Percentiles rank a stretch among this genome's conserved stretches.
Evolutionary conservation across 495 filamentous ascomycete species (phyloP).

Genomic region (Aspergillus panamensis): DNA sequence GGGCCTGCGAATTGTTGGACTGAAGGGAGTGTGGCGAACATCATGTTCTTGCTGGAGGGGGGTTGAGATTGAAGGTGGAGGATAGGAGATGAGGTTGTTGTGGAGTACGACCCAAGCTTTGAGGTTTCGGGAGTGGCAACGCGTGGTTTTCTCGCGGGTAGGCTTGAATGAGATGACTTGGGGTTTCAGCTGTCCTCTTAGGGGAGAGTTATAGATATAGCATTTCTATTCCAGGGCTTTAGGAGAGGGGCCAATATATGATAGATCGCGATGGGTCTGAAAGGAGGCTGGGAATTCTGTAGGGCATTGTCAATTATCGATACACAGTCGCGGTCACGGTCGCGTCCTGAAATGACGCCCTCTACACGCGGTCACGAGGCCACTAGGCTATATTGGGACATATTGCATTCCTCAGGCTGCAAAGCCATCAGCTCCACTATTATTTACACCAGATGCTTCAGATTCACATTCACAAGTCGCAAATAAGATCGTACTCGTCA

Average conservation of each 20-base stretch:
- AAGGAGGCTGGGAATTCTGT: not conserved
- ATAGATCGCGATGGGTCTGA: not conserved
- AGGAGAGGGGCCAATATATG: not conserved
- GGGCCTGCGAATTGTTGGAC: constrained; percentile 28
- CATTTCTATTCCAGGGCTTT: not conserved
- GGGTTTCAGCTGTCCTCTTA: not conserved
- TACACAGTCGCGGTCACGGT: not conserved
- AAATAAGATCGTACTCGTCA: constrained; percentile 17
- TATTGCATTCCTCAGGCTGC: constrained; percentile 28
- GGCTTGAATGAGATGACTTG: not conserved
- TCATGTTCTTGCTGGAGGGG: constrained; percentile 14
- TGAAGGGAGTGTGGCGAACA: constrained; percentile 29
- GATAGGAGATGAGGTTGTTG: not conserved
- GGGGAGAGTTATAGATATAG: not conserved
- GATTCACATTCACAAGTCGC: constrained; percentile 10
- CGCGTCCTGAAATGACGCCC: constrained; percentile 5
- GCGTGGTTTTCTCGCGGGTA: not conserved
- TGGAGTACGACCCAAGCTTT: too few relatives aligned
- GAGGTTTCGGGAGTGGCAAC: not conserved
- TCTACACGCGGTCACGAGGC: constrained; percentile 18
- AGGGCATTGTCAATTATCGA: too few relatives aligned
- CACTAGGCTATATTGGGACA: constrained; percentile 15
- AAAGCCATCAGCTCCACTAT: not conserved
- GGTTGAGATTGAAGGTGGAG: too few relatives aligned
- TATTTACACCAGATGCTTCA: not conserved